Evolutionary conservation across 108 stramenopile species (phyloP).

Genomic region (Fragilaria crotonensis): DNA sequence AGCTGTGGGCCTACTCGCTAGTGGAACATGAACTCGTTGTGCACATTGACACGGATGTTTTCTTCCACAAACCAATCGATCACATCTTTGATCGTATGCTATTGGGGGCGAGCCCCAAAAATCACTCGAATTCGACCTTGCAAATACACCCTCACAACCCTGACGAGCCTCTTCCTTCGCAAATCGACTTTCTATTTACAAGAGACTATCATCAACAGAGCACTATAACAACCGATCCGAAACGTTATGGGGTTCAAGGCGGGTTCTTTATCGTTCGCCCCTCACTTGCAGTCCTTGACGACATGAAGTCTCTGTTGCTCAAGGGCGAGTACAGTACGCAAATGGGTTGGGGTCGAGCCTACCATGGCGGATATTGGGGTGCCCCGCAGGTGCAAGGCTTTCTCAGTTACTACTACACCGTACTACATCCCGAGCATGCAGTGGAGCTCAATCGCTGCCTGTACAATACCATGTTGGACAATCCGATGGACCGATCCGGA

Average conservation of each 20-base stretch:
- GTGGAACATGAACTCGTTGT: slow-evolving; percentile 60
- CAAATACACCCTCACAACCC: background rate
- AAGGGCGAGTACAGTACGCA: background rate
- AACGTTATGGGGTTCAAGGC: slow-evolving; percentile 49
- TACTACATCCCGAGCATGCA: slow-evolving; percentile 38
- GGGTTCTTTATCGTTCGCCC: slow-evolving; percentile 90
- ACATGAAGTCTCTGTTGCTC: background rate
- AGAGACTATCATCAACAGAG: slow-evolving; percentile 48
- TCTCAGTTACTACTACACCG: slow-evolving; percentile 79
- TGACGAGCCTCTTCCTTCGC: background rate
- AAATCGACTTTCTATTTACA: slow-evolving; percentile 56
- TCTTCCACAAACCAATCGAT: slow-evolving; percentile 57
- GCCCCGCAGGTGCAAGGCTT: slow-evolving; percentile 85
- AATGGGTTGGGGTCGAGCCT: background rate
- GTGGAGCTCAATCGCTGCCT: slow-evolving; percentile 82
- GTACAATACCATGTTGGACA: slow-evolving; percentile 90
- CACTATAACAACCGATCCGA: background rate
- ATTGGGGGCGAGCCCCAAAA: background rate
- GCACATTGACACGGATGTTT: slow-evolving; percentile 61
- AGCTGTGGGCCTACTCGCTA: slow-evolving; percentile 79
- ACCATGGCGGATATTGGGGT: slow-evolving; percentile 86
- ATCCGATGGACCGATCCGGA: slow-evolving; percentile 51
- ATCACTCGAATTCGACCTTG: background rate
- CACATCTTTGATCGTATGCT: slow-evolving; percentile 58
- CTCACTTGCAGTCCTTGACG: slow-evolving; percentile 15